Evolutionary conservation across 2,329 filamentous ascomycete species (phyloP), one percentile per base, ranked within the genome.

Genomic region (Westerdykella aurantiaca): DNA sequence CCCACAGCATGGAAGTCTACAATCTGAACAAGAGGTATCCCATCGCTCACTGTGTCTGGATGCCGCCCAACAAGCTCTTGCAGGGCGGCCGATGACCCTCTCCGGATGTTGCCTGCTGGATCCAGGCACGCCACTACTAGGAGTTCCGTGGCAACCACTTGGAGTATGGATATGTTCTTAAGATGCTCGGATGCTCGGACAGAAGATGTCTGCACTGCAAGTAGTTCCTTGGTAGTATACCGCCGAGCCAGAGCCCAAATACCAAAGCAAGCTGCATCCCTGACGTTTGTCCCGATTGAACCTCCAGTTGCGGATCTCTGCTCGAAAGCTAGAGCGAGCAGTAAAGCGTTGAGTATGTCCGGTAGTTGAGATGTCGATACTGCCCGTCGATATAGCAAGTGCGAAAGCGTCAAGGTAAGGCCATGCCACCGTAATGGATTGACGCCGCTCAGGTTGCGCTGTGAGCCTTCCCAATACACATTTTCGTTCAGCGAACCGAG

Each of bases 1-100:
- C 93, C 91, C 16, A 98, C 89, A 31, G 88, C 81, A 63, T 95
- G 89, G 60, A 96, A 98, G 61, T 98, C 93, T 1, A 97, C 87
- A 2, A 80, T 78, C 61, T 97, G 93, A 0, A 97, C 88, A 2
- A 97, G 76, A 34, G 81, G 69, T 44, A 98, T 97, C 0, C 91
- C 93, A 56, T 89, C 75, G 13, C 78, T 73, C 29, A 97, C 81
- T 0, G 80, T 89, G 56, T 96, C 84, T 0, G 93, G 91, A 67
- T 98, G 91, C 9, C 93, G 82, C 10, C 93, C 93, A 46, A 97
- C 85, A 12, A 98, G 76, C 63, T 98, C 93, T 62, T 98, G 93
- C 31, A 98, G 71, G 2, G 93, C 93, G 35, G 93, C 93, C 21
- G 93, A 97, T 23, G 91, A 85, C 3, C 91, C 93, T 52, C 93